Evolutionary conservation across 2,329 filamentous ascomycete species (phyloP).

Genomic region (Fusarium drepaniforme): DNA sequence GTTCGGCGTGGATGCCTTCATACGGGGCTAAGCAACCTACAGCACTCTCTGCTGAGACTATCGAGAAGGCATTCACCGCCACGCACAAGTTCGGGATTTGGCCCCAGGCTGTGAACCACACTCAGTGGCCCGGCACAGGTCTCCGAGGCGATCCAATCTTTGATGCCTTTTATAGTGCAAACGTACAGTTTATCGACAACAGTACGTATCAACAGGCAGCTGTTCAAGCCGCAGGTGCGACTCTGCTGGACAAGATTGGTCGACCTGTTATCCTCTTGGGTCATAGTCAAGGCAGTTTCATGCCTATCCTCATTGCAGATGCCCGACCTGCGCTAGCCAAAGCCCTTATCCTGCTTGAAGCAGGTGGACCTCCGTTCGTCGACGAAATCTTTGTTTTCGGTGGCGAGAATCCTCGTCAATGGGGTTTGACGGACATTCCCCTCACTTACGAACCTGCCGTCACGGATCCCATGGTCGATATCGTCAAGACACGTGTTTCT

Average conservation of each 20-base stretch:
- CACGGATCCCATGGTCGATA: conserved; percentile 19
- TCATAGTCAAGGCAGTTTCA: conserved; percentile 60
- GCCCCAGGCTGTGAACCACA: conserved; percentile 39
- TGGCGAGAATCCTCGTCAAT: conserved; percentile 51
- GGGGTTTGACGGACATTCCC: conserved; percentile 62
- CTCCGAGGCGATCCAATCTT: conserved; percentile 31
- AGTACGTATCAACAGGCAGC: conserved; percentile 32
- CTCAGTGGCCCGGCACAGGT: conserved; percentile 39
- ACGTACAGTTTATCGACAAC: conserved; percentile 39
- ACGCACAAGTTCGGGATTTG: conserved; percentile 33
- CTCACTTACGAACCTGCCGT: conserved; percentile 60
- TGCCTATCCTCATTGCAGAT: conserved; percentile 47
- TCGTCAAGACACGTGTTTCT: conserved; percentile 19
- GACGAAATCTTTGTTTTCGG: conserved; percentile 55
- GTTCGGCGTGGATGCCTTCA: conserved; percentile 34
- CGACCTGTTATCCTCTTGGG: conserved; percentile 54
- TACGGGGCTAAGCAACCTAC: conserved; percentile 18
- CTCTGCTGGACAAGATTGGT: conserved; percentile 57
- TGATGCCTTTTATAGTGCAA: conserved; percentile 40
- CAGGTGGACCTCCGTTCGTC: conserved; percentile 60
- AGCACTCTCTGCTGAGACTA: conserved; percentile 30
- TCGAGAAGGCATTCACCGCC: conserved; percentile 37
- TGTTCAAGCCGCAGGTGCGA: conserved; percentile 48
- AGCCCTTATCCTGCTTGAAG: conserved; percentile 59
- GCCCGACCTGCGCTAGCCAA: conserved; percentile 54